Evolutionary conservation across 257 asterid species (phyloP).

Genomic region (Salvia hispanica): DNA sequence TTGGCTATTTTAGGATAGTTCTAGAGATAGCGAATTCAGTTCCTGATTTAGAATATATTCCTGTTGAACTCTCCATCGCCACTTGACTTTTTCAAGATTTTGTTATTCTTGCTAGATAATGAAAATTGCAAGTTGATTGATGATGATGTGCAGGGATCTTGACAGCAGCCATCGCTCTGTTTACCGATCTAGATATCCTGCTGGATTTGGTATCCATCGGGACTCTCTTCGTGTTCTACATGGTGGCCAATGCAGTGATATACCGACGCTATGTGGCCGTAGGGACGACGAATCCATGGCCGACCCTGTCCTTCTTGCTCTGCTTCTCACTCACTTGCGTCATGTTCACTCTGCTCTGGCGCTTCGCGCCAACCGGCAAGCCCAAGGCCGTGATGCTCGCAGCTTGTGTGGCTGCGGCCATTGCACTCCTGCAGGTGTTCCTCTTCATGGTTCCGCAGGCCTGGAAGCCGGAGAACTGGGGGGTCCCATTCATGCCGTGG

Average conservation of each 20-base stretch:
- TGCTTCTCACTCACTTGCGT: slow-evolving; percentile 65
- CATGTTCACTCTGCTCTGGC: slow-evolving; percentile 69
- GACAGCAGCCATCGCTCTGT: slow-evolving; percentile 81
- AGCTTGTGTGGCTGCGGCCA: slow-evolving; percentile 56
- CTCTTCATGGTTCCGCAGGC: slow-evolving; percentile 70
- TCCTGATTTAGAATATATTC: too few relatives aligned
- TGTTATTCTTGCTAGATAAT: too few relatives aligned
- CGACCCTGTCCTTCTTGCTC: slow-evolving; percentile 59
- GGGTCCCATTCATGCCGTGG: slow-evolving; percentile 99
- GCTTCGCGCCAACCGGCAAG: slow-evolving; percentile 63
- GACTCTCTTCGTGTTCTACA: slow-evolving; percentile 85
- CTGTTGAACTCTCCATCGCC: too few relatives aligned
- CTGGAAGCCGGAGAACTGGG: slow-evolving; percentile 85
- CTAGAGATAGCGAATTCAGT: too few relatives aligned
- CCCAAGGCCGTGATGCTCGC: slow-evolving; percentile 67
- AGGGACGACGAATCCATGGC: slow-evolving; percentile 77
- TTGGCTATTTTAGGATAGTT: too few relatives aligned
- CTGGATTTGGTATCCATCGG: slow-evolving; percentile 77
- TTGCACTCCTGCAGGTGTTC: slow-evolving; percentile 58
- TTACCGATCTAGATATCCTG: slow-evolving; percentile 74
- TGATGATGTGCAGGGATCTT: slow-evolving; percentile 83
- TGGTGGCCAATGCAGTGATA: slow-evolving; percentile 92
- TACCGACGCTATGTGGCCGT: slow-evolving; percentile 68
- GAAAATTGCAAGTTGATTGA: neutral
- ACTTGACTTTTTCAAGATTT: too few relatives aligned